A percentile compares a stretch with the other conserved stretches of the same genome.
phyloP scores from a whole-genome alignment of 352 stramenopile species.

The Phytophthora pini region DNA sequence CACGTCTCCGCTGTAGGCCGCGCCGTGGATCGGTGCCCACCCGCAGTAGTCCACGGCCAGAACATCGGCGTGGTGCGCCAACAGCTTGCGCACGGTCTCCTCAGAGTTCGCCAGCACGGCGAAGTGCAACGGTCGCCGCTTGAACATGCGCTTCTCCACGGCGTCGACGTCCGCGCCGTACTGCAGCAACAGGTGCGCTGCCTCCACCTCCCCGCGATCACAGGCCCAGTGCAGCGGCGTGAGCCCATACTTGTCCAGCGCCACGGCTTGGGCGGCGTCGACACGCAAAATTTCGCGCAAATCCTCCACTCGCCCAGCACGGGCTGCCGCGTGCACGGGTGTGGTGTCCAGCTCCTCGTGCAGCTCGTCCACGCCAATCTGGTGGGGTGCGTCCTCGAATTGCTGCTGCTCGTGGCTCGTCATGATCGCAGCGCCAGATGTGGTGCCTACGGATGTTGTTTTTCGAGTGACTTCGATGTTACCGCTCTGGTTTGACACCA shows the following conservation, averaged over 20 bases:
- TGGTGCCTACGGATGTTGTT: slow-evolving; percentile 5
- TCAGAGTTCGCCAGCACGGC: slow-evolving; percentile 51
- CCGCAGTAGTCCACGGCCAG: slow-evolving; percentile 61
- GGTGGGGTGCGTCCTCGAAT: slow-evolving; percentile 31
- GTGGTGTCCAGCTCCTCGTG: slow-evolving; percentile 71
- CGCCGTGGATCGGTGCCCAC: slow-evolving; percentile 62
- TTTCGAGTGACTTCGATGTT: slow-evolving; percentile 6
- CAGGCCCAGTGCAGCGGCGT: slow-evolving; percentile 78
- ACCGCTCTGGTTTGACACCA: slow-evolving; percentile 8
- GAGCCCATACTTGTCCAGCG: slow-evolving; percentile 75
- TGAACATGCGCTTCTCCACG: slow-evolving; percentile 74
- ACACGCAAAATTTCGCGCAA: slow-evolving; percentile 44
- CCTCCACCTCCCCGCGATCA: slow-evolving; percentile 51
- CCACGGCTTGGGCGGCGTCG: slow-evolving; percentile 35
- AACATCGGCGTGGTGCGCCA: slow-evolving; percentile 48
- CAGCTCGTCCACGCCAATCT: slow-evolving; percentile 69
- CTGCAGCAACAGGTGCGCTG: slow-evolving; percentile 44
- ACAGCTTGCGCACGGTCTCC: slow-evolving; percentile 45
- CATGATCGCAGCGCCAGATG: slow-evolving; percentile 18
- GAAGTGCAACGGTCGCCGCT: slow-evolving; percentile 72
- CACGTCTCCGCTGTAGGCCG: slow-evolving; percentile 51
- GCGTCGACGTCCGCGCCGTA: slow-evolving; percentile 51
- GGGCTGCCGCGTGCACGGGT: slow-evolving; percentile 61
- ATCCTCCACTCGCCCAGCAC: slow-evolving; percentile 49
- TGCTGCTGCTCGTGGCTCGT: slow-evolving; percentile 38